Conservation (phyloP, 371 early-diverging fungal species). For the Circinella umbellata region DNA sequence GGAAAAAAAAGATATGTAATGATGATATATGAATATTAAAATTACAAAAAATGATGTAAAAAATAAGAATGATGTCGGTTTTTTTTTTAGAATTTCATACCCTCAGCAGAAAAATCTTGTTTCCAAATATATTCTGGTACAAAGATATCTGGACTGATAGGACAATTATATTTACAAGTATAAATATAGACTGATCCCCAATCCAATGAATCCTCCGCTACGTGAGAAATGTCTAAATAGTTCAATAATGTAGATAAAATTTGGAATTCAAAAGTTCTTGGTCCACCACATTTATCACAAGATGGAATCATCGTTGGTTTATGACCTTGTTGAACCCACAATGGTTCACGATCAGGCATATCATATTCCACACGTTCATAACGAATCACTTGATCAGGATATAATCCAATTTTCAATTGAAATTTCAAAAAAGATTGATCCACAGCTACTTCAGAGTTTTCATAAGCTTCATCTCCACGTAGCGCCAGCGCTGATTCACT, state of each 20-base stretch:
- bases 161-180: constrained; percentile 88
- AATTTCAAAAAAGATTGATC: constrained; percentile 90
- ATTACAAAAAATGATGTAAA: neutral
- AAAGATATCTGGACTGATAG: constrained; percentile 53
- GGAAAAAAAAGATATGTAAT: neutral
- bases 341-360: constrained; percentile 64
- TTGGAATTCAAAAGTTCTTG: constrained; percentile 92
- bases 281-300: constrained; percentile 79
- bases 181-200: constrained; percentile 92
- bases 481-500: constrained; percentile 46
- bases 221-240: constrained; percentile 78
- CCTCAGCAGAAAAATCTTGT: constrained; percentile 76
- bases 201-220: constrained; percentile 78
- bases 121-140: constrained; percentile 70
- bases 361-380: constrained; percentile 78
- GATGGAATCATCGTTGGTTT: constrained; percentile 70
- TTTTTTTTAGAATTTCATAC: constrained; percentile 47
- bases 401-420: constrained; percentile 79
- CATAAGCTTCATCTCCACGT: constrained; percentile 72
- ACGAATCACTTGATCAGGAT: constrained; percentile 90
- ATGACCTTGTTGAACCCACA: constrained; percentile 80
- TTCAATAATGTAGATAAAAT: constrained; percentile 79
- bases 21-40: neutral
- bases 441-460: constrained; percentile 85
- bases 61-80: neutral